Evolutionary conservation across 192 early-diverging fungal species (phyloP), one percentile per base, ranked within the genome.

Genomic region (Coemansia sp.): DNA sequence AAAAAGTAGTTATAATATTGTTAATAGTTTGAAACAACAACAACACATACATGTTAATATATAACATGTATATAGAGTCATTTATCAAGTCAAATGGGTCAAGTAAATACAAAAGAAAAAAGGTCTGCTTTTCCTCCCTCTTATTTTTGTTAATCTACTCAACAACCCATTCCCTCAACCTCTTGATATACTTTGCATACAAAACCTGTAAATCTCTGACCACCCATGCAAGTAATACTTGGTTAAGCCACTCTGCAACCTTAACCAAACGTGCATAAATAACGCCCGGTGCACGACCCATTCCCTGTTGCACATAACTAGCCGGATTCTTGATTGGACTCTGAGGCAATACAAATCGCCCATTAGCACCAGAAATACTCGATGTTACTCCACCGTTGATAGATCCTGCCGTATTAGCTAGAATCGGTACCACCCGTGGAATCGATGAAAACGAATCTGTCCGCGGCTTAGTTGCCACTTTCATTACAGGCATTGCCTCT

Each of bases 171-270:
- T 78, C 76, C 23, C 76, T 70, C 49, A 78, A 53, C 9, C 76
- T 61, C 47, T 73, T 72, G 32, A 69, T 73, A 42, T 78, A 78
- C 62, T 78, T 78, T 19, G 64, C 70, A 44, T 69, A 69, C 10
- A 78, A 39, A 5, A 73, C 76, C 39, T 78, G 76, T 3, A 78
- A 50, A 30, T 78, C 76, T 35, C 65, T 55, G 24, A 78, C 65
- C 30, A 78, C 65, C 69, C 69, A 78, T 9, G 76, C 76, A 29
- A 72, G 23, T 39, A 78, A 43, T 2, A 78, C 76, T 35, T 72
- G 69, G 55, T 58, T 68, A 34, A 72, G 54, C 65, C 69, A 78
- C 26, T 78, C 76, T 14, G 65, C 52, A 17, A 78, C 36, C 40
- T 58, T 60, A 33, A 68, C 54, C 32, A 78, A 45, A 40, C 76